Evolutionary conservation across 805 yeast species (phyloP).

Genomic region (Scheffersomyces amazonensis): DNA sequence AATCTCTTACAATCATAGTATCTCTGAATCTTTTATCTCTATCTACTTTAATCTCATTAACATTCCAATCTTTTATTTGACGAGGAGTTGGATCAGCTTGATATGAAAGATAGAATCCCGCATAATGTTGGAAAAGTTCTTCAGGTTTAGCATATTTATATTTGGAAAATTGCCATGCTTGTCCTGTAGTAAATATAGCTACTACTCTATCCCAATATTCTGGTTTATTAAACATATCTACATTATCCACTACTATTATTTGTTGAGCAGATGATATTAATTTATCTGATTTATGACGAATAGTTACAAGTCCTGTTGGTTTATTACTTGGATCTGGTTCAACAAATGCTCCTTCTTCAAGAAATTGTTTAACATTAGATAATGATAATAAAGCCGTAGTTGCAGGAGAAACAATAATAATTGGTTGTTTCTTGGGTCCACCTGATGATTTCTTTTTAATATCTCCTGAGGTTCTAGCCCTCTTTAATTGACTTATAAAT

Average conservation of each 20-base stretch:
- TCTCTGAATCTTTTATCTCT: constrained; percentile 84
- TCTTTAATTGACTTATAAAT: constrained; percentile 51
- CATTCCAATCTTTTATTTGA: constrained; percentile 84
- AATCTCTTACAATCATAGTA: constrained; percentile 75
- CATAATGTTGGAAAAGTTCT: constrained; percentile 72
- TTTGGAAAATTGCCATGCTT: constrained; percentile 91
- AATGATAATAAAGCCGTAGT: constrained; percentile 40
- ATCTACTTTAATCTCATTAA: constrained; percentile 72
- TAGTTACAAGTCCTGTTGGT: constrained; percentile 42
- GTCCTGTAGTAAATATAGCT: constrained; percentile 95
- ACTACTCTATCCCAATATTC: constrained; percentile 98
- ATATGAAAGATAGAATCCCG: constrained; percentile 77
- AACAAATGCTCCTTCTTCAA: constrained; percentile 69
- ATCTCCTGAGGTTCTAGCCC: constrained; percentile 12
- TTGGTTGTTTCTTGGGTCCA: constrained; percentile 37
- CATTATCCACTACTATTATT: constrained; percentile 82
- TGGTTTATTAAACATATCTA: constrained; percentile 79
- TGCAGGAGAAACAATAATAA: constrained; percentile 43
- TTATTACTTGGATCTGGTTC: constrained; percentile 45
- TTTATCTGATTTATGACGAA: constrained; percentile 54
- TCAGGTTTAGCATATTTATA: constrained; percentile 84
- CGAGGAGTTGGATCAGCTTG: constrained; percentile 78
- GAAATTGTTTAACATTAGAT: constrained; percentile 38
- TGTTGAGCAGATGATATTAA: constrained; percentile 52
- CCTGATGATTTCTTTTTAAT: constrained; percentile 5